These are phyloP conservation scores for Primulina huaijiensis DNA, from an alignment of 257 asterid species.

Conservation along the genomic window DNA sequence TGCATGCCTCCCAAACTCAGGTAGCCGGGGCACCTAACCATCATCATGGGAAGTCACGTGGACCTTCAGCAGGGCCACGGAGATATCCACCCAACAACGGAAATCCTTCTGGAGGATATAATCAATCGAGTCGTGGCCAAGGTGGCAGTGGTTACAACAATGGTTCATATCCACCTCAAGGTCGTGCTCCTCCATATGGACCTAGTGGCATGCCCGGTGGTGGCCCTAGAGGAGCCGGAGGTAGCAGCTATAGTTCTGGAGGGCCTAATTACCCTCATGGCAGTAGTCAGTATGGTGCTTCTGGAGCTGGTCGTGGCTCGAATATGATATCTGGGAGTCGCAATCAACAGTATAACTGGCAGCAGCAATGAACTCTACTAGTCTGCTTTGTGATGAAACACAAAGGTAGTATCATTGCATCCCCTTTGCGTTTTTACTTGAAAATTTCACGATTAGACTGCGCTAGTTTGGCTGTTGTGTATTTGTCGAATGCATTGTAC, in stretches of 20 bases:
- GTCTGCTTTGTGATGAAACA: not conserved
- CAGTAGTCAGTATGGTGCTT: slow-evolving; percentile 58
- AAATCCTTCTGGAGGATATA: slow-evolving; percentile 72
- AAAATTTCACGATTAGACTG: not conserved
- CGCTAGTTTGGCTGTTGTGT: not conserved
- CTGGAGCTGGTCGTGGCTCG: slow-evolving; percentile 85
- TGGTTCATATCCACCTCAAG: slow-evolving; percentile 78
- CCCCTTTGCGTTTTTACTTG: not conserved
- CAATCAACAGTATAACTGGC: slow-evolving; percentile 86
- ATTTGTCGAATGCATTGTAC: not conserved
- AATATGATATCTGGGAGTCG: slow-evolving; percentile 65
- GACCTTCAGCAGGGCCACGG: slow-evolving; percentile 76
- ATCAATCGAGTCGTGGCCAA: slow-evolving; percentile 68
- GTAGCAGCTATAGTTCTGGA: slow-evolving; percentile 46
- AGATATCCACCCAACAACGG: slow-evolving; percentile 70
- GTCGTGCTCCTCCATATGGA: slow-evolving; percentile 67
- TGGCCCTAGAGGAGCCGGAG: slow-evolving; percentile 72
- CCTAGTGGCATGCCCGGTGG: slow-evolving; percentile 52
- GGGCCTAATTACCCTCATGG: slow-evolving; percentile 81
- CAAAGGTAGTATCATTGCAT: not conserved
- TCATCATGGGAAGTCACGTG: slow-evolving; percentile 70
- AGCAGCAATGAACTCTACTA: slow-evolving; percentile 30
- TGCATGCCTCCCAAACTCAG: slow-evolving; percentile 56
- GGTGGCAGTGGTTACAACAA: slow-evolving; percentile 71
- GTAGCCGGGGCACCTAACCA: slow-evolving; percentile 61